phyloP scores from a whole-genome alignment of 495 filamentous ascomycete species.

The Lasiosphaeria hispida region DNA sequence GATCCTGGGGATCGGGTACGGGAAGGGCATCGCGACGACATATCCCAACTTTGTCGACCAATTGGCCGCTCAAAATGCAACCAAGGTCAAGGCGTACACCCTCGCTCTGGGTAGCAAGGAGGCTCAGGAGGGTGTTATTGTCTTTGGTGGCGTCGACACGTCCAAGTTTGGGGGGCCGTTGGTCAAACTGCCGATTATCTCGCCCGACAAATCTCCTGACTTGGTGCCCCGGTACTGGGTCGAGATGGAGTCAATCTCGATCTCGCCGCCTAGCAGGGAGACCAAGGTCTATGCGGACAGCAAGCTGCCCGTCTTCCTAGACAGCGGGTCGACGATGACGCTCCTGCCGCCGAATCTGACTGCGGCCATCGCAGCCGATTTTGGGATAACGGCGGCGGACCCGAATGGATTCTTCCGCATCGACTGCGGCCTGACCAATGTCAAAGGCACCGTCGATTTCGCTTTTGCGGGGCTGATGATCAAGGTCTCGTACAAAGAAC shows the following conservation, averaged over 20 bases:
- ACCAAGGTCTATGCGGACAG: slow-evolving; percentile 46
- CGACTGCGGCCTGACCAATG: slow-evolving; percentile 64
- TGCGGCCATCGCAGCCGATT: slow-evolving; percentile 58
- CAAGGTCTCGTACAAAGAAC: slow-evolving; percentile 58
- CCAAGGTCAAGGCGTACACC: slow-evolving; percentile 46
- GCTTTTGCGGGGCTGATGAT: slow-evolving; percentile 68
- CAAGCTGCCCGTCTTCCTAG: slow-evolving; percentile 68
- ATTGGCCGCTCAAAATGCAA: slow-evolving; percentile 39
- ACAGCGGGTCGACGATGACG: slow-evolving; percentile 86
- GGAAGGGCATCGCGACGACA: slow-evolving; percentile 36
- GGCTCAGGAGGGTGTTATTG: slow-evolving; percentile 64
- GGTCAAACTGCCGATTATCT: slow-evolving; percentile 63
- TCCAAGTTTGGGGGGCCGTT: slow-evolving; percentile 76
- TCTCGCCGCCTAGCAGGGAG: slow-evolving; percentile 47
- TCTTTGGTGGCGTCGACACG: slow-evolving; percentile 91
- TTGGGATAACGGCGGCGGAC: slow-evolving; percentile 55
- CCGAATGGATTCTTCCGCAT: slow-evolving; percentile 61
- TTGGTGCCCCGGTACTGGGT: slow-evolving; percentile 53
- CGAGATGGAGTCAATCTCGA: slow-evolving; percentile 57
- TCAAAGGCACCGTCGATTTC: slow-evolving; percentile 69
- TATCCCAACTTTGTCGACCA: slow-evolving; percentile 50
- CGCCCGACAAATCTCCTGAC: slow-evolving; percentile 42
- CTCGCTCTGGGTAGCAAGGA: slow-evolving; percentile 48
- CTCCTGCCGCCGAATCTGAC: slow-evolving; percentile 72
- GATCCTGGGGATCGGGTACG: slow-evolving; percentile 49